phyloP scores from a whole-genome alignment of 2,329 filamentous ascomycete species.

The Cladosporium sp. region DNA sequence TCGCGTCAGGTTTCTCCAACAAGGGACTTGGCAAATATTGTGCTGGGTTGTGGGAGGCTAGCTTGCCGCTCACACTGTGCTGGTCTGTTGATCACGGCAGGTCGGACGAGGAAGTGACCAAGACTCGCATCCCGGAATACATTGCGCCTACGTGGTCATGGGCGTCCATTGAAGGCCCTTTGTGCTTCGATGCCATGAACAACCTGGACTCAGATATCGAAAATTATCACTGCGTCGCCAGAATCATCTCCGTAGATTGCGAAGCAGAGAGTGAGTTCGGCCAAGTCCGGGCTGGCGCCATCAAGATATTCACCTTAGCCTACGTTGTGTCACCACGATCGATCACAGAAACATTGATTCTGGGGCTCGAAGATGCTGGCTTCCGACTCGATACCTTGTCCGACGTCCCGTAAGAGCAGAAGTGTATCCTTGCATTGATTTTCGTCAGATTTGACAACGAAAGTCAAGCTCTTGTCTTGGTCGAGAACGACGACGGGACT shows the following conservation, averaged over 20 bases:
- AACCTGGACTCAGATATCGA: neutral
- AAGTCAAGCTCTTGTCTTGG: slow-evolving; percentile 5
- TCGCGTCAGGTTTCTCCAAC: neutral
- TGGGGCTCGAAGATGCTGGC: neutral
- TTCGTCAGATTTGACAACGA: neutral
- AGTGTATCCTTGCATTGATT: neutral
- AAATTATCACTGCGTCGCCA: neutral
- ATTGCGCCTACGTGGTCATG: slow-evolving; percentile 2
- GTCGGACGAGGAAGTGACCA: neutral
- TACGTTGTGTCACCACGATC: neutral
- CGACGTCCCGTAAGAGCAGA: neutral
- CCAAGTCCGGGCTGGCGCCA: neutral
- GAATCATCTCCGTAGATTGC: neutral
- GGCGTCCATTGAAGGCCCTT: neutral
- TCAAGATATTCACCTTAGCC: neutral
- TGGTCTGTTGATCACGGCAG: neutral
- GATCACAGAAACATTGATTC: neutral
- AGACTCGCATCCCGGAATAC: neutral
- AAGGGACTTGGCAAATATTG: neutral
- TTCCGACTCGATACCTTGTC: slow-evolving; percentile 1
- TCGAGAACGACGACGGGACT: neutral
- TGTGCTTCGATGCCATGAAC: neutral
- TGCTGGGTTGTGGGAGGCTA: neutral
- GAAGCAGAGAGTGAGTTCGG: neutral
- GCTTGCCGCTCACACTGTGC: neutral